Evolutionary conservation across 2,329 filamentous ascomycete genomes (phyloP).

Genomic region (Dothistroma septosporum): DNA sequence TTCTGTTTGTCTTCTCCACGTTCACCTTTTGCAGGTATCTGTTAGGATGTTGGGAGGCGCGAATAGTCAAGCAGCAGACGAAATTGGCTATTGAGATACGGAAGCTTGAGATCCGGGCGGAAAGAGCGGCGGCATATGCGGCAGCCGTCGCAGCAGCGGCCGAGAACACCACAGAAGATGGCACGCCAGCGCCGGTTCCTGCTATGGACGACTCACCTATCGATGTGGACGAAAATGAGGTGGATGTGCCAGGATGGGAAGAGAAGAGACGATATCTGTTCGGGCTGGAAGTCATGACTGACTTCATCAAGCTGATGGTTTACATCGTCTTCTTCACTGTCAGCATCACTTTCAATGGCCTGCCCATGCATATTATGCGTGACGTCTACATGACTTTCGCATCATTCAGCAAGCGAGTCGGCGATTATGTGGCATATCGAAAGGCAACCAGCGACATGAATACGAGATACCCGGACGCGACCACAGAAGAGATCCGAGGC

Average conservation of each 20-base stretch:
- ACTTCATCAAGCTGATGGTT: constrained; percentile 84
- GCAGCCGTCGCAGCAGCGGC: constrained; percentile 32
- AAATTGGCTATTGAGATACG: constrained; percentile 63
- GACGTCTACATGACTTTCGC: constrained; percentile 92
- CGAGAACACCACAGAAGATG: constrained; percentile 33
- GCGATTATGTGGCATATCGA: constrained; percentile 82
- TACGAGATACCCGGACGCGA: constrained; percentile 81
- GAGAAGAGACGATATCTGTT: constrained; percentile 91
- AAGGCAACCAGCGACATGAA: constrained; percentile 95
- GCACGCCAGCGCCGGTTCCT: constrained; percentile 38
- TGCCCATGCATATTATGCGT: constrained; percentile 94
- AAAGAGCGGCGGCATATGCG: constrained; percentile 48
- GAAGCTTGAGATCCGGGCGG: constrained; percentile 59
- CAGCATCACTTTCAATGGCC: constrained; percentile 85
- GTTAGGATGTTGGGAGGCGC: constrained; percentile 72
- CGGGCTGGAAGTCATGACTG: constrained; percentile 72
- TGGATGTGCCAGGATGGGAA: constrained; percentile 94
- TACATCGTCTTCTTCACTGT: constrained; percentile 92
- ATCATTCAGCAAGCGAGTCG: constrained; percentile 85
- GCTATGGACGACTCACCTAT: constrained; percentile 55
- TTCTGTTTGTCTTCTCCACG: constrained; percentile 73
- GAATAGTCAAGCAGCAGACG: constrained; percentile 71
- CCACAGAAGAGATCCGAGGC: constrained; percentile 72
- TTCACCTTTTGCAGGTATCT: constrained; percentile 76
- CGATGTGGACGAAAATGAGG: constrained; percentile 86